A percentile compares a stretch with the other conserved stretches of the same genome.
Conservation (phyloP, 2,329 filamentous ascomycete species). For the Tolypocladium ovalisporum region DNA sequence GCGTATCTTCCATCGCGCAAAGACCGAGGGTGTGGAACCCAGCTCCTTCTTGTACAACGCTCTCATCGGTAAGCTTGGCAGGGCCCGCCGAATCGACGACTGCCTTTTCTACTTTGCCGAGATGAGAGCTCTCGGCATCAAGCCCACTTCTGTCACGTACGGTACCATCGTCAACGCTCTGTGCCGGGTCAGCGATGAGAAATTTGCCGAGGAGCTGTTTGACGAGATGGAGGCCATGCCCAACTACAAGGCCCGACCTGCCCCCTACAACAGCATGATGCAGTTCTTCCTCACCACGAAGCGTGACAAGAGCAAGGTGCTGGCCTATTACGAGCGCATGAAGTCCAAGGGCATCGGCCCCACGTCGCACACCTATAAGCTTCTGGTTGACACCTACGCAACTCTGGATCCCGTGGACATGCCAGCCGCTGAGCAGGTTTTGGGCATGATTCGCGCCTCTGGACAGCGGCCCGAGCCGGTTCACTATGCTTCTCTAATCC, state of each 20-base stretch:
- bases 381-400: conserved; percentile 89
- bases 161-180: conserved; percentile 97
- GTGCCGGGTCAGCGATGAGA: conserved; percentile 93
- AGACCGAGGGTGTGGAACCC: conserved; percentile 87
- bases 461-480: conserved; percentile 79
- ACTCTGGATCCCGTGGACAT: conserved; percentile 88
- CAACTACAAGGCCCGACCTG: conserved; percentile 96
- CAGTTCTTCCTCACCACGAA: conserved; percentile 98
- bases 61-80: conserved; percentile 94
- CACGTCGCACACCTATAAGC: conserved; percentile 94
- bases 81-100: conserved; percentile 94
- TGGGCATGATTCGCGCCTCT: conserved; percentile 64
- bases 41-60: conserved; percentile 98
- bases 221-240: conserved; percentile 98
- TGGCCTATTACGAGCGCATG: conserved; percentile 95
- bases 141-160: conserved; percentile 94
- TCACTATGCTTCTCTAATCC: conserved; percentile 91
- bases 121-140: conserved; percentile 87
- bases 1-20: conserved; percentile 92
- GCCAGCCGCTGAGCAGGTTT: conserved; percentile 71
- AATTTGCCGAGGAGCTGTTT: conserved; percentile 94
- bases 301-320: conserved; percentile 86
- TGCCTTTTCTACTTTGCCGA: conserved; percentile 97
- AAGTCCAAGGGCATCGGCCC: conserved; percentile 74
- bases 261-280: conserved; percentile 99